phyloP scores from a whole-genome alignment of 257 asterid genomes.

The Penstemon barbatus region DNA sequence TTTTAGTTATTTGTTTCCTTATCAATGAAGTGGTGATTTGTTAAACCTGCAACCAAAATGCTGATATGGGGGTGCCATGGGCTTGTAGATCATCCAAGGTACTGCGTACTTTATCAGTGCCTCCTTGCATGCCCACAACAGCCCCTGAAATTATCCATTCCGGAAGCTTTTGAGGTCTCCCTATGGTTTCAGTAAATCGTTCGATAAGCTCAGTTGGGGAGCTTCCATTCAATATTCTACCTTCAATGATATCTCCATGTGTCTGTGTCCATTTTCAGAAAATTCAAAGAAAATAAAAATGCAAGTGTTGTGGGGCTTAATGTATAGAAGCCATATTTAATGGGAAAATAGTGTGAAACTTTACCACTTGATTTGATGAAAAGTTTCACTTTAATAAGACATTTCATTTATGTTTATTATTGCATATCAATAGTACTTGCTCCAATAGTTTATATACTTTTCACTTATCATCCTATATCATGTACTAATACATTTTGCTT shows the following conservation, averaged over 20 bases:
- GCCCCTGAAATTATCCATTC: constrained; percentile 97
- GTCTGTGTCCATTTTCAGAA: constrained; percentile 44
- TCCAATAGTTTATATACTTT: not conserved
- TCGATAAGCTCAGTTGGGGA: constrained; percentile 85
- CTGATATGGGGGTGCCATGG: constrained; percentile 81
- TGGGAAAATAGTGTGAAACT: not conserved
- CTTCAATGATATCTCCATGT: constrained; percentile 74
- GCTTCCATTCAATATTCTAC: constrained; percentile 73
- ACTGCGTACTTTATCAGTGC: constrained; percentile 57
- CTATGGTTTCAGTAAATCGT: constrained; percentile 70
- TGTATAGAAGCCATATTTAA: not conserved
- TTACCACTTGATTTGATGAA: not conserved
- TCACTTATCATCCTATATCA: not conserved
- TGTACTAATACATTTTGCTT: no score
- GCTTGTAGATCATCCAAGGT: constrained; percentile 60
- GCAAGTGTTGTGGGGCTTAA: not conserved
- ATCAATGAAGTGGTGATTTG: constrained; percentile 13
- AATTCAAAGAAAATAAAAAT: constrained; percentile 15
- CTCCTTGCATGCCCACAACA: constrained; percentile 97
- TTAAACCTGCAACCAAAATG: constrained; percentile 94
- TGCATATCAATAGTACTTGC: constrained; percentile 3
- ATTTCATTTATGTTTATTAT: not conserved
- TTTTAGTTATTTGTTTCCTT: not conserved
- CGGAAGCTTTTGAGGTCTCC: constrained; percentile 87
- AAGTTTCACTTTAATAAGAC: not conserved